These are phyloP conservation scores for Chlorella sp. DNA, from an alignment of 139 green algal species.

Conservation along the genomic window DNA sequence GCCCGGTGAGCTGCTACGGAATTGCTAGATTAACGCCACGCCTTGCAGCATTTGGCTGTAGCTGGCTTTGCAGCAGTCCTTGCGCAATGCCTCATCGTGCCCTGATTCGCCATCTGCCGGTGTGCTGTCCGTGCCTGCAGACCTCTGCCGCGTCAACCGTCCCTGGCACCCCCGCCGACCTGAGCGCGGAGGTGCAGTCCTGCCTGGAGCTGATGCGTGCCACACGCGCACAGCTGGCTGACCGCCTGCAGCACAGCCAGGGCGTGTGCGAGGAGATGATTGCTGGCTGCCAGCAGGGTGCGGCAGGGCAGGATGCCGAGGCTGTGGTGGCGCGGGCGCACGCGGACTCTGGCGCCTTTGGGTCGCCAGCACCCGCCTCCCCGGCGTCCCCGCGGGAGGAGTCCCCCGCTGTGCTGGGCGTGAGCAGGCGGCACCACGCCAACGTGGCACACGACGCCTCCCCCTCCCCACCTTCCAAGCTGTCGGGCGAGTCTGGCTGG, in stretches of 20 bases:
- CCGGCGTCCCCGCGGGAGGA: no score
- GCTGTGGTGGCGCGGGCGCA: neutral
- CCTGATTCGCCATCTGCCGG: neutral
- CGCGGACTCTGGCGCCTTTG: neutral
- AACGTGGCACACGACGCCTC: neutral
- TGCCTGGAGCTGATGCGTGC: slow-evolving; percentile 39
- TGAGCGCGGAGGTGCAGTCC: slow-evolving; percentile 17
- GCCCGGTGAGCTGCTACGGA: neutral
- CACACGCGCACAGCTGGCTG: slow-evolving; percentile 13
- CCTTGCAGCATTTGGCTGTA: neutral
- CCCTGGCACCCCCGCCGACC: slow-evolving; percentile 21
- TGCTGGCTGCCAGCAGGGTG: slow-evolving; percentile 11
- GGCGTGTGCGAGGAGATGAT: slow-evolving; percentile 43
- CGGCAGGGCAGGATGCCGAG: neutral
- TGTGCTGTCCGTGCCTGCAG: neutral
- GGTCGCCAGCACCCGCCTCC: neutral
- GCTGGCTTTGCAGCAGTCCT: neutral
- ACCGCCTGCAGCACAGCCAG: slow-evolving; percentile 61
- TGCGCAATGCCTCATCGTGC: no score
- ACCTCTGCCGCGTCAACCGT: slow-evolving; percentile 9
- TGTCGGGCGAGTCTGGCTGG: no score
- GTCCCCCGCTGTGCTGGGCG: neutral
- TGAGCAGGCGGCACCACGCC: slow-evolving; percentile 5
- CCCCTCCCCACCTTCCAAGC: neutral
- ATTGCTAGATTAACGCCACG: no score